Base-by-base conservation (phyloP, 2,329 filamentous ascomycete genomes). In the Graphium sp. region DNA sequence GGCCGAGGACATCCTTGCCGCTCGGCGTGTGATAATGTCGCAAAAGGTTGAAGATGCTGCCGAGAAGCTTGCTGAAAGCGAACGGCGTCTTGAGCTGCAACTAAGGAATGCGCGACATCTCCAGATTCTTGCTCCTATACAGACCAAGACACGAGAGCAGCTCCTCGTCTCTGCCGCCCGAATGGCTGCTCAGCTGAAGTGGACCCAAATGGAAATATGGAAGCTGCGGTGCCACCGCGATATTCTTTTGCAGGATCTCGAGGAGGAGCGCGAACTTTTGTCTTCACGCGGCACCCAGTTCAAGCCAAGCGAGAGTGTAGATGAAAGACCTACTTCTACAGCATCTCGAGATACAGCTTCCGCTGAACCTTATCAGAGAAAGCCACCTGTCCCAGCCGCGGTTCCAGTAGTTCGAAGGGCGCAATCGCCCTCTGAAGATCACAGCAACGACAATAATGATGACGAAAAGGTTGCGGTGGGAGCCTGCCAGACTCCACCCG, bases 121-220 rank as follows among this genome's bases (percentile, higher is more conserved):
- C 22, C 74, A 87, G 34, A 73, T 95, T 13, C 55, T 95, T 15
- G 82, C 87, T 1, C 89, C 89, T 0, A 83, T 98, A 25, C 80
- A 92, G 43, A 73, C 76, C n/a, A 84, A 84, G 50, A 85, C 83
- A 0, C 67, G 89, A 34, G 87, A 95, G 34, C 70, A 83, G 34
- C 66, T 95, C 31, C 64, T 94, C n/a, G 62, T 78, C 37, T 79
- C 83, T 12, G 87, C 89, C 13, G 82, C 76, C 5, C 73, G 78
- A 6, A 75, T 92, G 53, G 74, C 85, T 32, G 83, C 83, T 4
- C 84, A 87, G 46, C 56, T 98, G 34, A 92, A 89, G 47, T 94
- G 87, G 87, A 74, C 77, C n/a, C 68, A 87, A 35, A 77, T 91
- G 47, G 83, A 93, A 39, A 89, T 94, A 13, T 94, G 85, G 83